Percentiles rank a stretch among this genome's conserved stretches.
Evolutionary conservation across 306 rosid genomes (phyloP).

Genomic region (Prunus dulcis): DNA sequence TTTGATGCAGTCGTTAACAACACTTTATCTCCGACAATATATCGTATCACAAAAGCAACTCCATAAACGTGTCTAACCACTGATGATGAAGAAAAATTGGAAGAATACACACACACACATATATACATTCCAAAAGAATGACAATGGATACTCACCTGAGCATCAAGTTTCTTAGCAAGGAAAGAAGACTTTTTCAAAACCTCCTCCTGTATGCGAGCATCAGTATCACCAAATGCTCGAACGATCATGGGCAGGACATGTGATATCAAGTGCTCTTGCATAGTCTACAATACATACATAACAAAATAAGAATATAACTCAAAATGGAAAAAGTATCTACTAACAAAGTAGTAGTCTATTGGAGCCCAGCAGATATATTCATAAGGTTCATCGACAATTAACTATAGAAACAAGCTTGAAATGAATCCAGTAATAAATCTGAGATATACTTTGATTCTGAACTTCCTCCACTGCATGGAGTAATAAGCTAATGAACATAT

Average conservation of each 20-base stretch:
- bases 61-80: neutral
- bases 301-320: conserved; percentile 13
- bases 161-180: conserved; percentile 76
- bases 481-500: neutral
- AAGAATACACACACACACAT: neutral
- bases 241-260: conserved; percentile 93
- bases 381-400: neutral
- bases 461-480: neutral
- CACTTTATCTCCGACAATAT: neutral
- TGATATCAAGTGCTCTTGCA: conserved; percentile 70
- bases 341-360: neutral
- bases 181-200: conserved; percentile 76
- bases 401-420: neutral
- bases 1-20: neutral
- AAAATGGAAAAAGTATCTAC: neutral
- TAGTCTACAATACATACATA: conserved; percentile 53
- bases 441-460: neutral
- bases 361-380: neutral
- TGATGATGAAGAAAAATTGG: neutral
- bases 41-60: neutral
- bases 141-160: conserved; percentile 59
- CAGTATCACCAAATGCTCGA: conserved; percentile 91
- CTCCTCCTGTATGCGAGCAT: conserved; percentile 95
- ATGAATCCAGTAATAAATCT: neutral
- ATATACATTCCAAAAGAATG: neutral